Percentiles rank a stretch among this genome's conserved stretches.
Evolutionary conservation across 2,329 filamentous ascomycete genomes (phyloP).

Genomic region (Ophiocordyceps camponoti-leonardi): DNA sequence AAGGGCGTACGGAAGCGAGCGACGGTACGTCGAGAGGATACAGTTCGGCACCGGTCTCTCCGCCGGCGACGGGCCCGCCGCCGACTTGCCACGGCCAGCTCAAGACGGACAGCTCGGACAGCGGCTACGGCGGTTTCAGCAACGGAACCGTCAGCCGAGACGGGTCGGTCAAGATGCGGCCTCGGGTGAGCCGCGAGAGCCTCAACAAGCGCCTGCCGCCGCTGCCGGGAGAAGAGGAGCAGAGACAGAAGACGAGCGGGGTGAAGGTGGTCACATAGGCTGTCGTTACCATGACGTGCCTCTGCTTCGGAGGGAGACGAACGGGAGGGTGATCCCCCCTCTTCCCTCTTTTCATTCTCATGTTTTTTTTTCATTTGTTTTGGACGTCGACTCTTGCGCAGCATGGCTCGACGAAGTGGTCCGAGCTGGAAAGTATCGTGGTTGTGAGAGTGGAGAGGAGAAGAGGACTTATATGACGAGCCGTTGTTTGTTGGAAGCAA

Average conservation of each 20-base stretch:
- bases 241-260: constrained; percentile 10
- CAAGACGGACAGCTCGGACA: constrained; percentile 30
- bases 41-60: constrained; percentile 18
- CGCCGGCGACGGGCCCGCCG: constrained; percentile 16
- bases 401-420: too few relatives aligned
- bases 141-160: constrained; percentile 13
- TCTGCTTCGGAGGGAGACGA: constrained; percentile 4
- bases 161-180: constrained; percentile 14
- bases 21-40: constrained; percentile 13
- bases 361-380: background rate
- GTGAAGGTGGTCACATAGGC: constrained; percentile 16
- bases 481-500: too few relatives aligned
- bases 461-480: too few relatives aligned
- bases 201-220: constrained; percentile 44
- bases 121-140: constrained; percentile 23
- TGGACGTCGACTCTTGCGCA: background rate
- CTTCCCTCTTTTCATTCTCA: background rate
- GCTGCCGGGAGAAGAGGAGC: constrained; percentile 21
- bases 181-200: constrained; percentile 33
- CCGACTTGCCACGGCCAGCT: constrained; percentile 10
- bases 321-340: background rate
- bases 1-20: constrained; percentile 30
- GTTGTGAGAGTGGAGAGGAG: too few relatives aligned
- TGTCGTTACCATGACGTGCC: constrained; percentile 5
- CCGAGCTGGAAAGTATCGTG: too few relatives aligned